phyloP scores from a whole-genome alignment of 2,329 filamentous ascomycete species.

The Microdochium trichocladiopsis region DNA sequence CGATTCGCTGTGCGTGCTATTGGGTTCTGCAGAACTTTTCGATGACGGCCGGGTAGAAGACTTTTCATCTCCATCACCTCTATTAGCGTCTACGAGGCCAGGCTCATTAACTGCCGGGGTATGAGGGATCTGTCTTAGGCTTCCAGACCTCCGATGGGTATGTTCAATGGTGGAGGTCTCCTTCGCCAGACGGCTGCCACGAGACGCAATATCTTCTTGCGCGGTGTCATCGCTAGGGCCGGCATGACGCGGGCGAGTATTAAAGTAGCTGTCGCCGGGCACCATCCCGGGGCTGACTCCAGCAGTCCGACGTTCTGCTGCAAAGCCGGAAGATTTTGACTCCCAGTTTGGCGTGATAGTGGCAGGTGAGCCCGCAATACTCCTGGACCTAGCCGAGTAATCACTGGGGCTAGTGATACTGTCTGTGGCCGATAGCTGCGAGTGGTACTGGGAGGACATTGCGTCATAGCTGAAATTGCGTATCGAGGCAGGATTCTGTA shows the following conservation, averaged over 20 bases:
- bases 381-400: constrained; percentile 69
- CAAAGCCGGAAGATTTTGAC: constrained; percentile 34
- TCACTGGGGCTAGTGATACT: constrained; percentile 88
- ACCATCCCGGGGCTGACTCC: constrained; percentile 43
- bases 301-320: constrained; percentile 42
- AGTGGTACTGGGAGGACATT: constrained; percentile 28
- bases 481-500: constrained; percentile 36
- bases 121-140: background rate
- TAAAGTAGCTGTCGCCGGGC: constrained; percentile 47
- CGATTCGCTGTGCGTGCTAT: background rate
- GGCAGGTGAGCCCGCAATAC: constrained; percentile 60
- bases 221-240: background rate
- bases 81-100: background rate
- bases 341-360: constrained; percentile 70
- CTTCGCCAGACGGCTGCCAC: background rate
- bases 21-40: background rate
- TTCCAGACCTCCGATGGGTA: background rate
- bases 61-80: background rate
- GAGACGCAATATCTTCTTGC: background rate
- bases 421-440: constrained; percentile 41
- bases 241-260: constrained; percentile 15
- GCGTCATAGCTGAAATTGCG: background rate
- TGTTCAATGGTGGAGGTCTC: background rate
- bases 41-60: background rate
- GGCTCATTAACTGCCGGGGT: background rate